Evolutionary conservation across 306 rosid genomes (phyloP).

Genomic region (Ormosia emarginata): DNA sequence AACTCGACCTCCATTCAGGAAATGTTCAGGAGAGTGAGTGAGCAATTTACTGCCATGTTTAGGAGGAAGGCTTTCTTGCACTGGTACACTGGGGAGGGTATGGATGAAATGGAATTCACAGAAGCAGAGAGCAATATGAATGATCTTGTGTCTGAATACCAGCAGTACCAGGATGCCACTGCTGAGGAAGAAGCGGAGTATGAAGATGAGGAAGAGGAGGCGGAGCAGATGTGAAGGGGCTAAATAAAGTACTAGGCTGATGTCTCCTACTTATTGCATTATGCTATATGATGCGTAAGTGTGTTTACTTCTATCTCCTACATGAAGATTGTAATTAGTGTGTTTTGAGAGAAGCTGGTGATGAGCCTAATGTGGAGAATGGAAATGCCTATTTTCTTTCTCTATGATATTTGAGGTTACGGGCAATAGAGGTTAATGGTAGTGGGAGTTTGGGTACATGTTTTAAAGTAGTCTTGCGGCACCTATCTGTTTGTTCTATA

Average conservation of each 20-base stretch:
- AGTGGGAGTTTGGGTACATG: conserved; percentile 30
- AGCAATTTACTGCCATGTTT: conserved; percentile 60
- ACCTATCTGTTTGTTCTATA: conserved; percentile 31
- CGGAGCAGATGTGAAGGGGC: conserved; percentile 17
- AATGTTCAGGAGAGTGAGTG: conserved; percentile 63
- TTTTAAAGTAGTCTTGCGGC: conserved; percentile 14
- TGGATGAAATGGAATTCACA: conserved; percentile 68
- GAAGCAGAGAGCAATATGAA: conserved; percentile 69
- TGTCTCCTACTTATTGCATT: conserved; percentile 24
- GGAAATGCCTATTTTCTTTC: conserved; percentile 10
- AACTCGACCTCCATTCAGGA: conserved; percentile 62
- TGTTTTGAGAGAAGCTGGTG: conserved; percentile 26
- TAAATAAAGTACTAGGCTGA: not conserved
- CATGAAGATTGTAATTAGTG: conserved; percentile 34
- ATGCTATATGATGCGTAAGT: conserved; percentile 26
- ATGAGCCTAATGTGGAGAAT: conserved; percentile 23
- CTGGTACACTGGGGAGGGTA: conserved; percentile 65
- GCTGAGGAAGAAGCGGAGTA: conserved; percentile 53
- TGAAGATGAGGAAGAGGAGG: conserved; percentile 50
- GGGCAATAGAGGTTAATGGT: conserved; percentile 11
- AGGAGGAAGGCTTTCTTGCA: conserved; percentile 71
- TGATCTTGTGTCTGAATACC: conserved; percentile 58
- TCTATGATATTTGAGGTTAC: not conserved
- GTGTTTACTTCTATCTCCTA: conserved; percentile 28
- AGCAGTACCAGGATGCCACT: conserved; percentile 67